Percentiles rank a stretch among this genome's conserved stretches.
These are phyloP conservation scores for Vachellia collinsii DNA, from an alignment of 306 rosid species.

Conservation along the genomic window DNA sequence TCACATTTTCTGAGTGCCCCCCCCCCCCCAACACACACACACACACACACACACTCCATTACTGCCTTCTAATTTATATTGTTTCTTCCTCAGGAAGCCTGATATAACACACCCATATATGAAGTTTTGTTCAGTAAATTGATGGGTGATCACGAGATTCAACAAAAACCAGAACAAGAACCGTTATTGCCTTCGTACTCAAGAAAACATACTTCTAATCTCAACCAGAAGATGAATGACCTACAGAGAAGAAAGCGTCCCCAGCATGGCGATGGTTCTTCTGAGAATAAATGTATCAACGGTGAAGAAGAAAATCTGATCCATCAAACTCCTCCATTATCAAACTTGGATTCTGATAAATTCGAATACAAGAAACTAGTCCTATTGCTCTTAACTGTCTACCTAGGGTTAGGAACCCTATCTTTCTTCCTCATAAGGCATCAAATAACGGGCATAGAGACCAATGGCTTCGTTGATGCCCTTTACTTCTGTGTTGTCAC, in stretches of 20 bases:
- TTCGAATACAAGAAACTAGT: slow-evolving; percentile 52
- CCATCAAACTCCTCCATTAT: slow-evolving; percentile 14
- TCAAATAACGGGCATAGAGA: slow-evolving; percentile 63
- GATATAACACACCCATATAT: background rate
- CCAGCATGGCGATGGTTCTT: slow-evolving; percentile 22
- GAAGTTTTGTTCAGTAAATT: slow-evolving; percentile 30
- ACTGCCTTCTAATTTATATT: background rate
- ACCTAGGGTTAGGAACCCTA: slow-evolving; percentile 71
- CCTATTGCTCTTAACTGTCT: slow-evolving; percentile 40
- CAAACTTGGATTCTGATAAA: background rate
- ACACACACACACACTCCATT: background rate
- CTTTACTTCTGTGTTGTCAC: slow-evolving; percentile 85
- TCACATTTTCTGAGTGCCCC: background rate
- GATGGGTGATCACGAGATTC: slow-evolving; percentile 63
- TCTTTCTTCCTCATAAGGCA: slow-evolving; percentile 64
- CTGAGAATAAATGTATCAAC: background rate
- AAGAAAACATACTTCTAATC: slow-evolving; percentile 37
- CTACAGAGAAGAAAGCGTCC: slow-evolving; percentile 59
- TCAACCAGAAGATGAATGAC: slow-evolving; percentile 43
- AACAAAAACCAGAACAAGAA: slow-evolving; percentile 28
- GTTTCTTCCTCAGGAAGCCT: slow-evolving; percentile 23
- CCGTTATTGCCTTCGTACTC: slow-evolving; percentile 52
- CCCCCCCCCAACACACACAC: too few relatives aligned
- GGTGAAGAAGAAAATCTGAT: slow-evolving; percentile 33
- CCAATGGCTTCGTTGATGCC: slow-evolving; percentile 69